Evolutionary conservation across 306 rosid species (phyloP), one percentile per base, ranked within the genome.

Genomic region (Prunus kanzakura): DNA sequence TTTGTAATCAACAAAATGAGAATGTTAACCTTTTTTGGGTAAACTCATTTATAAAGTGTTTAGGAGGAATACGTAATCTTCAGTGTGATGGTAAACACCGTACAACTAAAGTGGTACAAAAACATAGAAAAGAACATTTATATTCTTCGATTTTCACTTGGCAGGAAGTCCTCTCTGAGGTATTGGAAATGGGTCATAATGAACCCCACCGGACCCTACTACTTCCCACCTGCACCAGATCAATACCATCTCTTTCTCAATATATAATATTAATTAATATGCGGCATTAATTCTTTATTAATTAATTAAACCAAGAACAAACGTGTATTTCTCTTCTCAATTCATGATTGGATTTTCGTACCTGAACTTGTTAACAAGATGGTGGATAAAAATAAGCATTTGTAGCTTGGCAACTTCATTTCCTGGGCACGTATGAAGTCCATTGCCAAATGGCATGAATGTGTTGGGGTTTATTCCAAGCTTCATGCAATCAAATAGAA

Each of bases 341-440:
- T 38, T 35, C 43, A 38, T 38, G 8, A 7, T 38, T 6, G 1
- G 43, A 38, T 38, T 38, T 38, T 0, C 43, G 27, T 45, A 74
- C 83, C 83, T 73, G 75, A 73, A 79, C 49, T 66, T 73, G 79
- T 30, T 79, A 18, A 74, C 69, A 13, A 79, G 58, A 50, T 79
- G 83, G 74, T 79, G 69, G 58, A 79, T 75, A 9, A 79, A 58
- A 58, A 79, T 73, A 6, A 79, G 71, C 23, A 47, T 67, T 50
- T 73, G 63, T 16, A 74, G 69, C 83, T 73, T 79, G 55, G 83
- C 79, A 67, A 79, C 61, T 65, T 74, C 83, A 67, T 67, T 79
- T 45, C 83, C 79, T 2, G 83, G 83, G 58, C 83, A 79, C 1
- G 79, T 51, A 58, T 79, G 83, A 25, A 67, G 55, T 73, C 83